phyloP scores from a whole-genome alignment of 352 stramenopile species.

The Pythium utonaiense region DNA sequence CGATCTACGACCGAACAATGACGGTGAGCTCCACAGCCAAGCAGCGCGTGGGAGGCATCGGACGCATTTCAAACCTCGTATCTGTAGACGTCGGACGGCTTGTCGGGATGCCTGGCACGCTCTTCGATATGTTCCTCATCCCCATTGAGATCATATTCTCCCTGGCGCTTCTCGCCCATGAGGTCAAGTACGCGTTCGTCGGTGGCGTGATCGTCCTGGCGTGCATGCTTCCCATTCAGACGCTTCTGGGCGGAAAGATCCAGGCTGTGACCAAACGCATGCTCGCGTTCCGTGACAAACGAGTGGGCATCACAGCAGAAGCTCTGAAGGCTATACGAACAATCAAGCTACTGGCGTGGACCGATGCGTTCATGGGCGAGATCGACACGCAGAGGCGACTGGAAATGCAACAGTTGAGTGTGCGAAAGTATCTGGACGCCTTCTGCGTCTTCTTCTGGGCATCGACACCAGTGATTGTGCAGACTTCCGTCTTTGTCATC shows the following conservation, averaged over 20 bases:
- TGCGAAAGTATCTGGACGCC: conserved; percentile 87
- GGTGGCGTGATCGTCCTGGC: conserved; percentile 68
- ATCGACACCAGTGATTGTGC: conserved; percentile 83
- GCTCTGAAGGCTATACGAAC: conserved; percentile 67
- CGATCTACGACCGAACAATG: conserved; percentile 66
- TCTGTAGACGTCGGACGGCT: conserved; percentile 77
- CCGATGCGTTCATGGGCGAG: conserved; percentile 36
- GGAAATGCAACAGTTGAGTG: conserved; percentile 65
- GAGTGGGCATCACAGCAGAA: conserved; percentile 65
- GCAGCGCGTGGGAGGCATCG: conserved; percentile 37
- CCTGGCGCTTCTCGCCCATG: conserved; percentile 63
- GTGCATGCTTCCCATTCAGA: conserved; percentile 87
- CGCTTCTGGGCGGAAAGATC: conserved; percentile 70
- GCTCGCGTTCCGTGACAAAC: conserved; percentile 75
- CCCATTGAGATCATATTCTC: conserved; percentile 72
- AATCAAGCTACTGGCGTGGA: conserved; percentile 79
- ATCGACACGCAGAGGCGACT: conserved; percentile 49
- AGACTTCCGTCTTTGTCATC: conserved; percentile 77
- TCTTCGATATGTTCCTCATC: conserved; percentile 84
- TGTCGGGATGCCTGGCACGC: conserved; percentile 55
- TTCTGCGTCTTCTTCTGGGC: conserved; percentile 91
- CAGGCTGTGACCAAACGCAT: conserved; percentile 67
- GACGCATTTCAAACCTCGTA: conserved; percentile 71
- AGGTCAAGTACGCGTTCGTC: conserved; percentile 84
- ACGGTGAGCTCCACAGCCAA: conserved; percentile 29